These are phyloP conservation scores for Aspergillus incahuasiensis DNA, from an alignment of 495 filamentous ascomycete species.

Conservation along the genomic window DNA sequence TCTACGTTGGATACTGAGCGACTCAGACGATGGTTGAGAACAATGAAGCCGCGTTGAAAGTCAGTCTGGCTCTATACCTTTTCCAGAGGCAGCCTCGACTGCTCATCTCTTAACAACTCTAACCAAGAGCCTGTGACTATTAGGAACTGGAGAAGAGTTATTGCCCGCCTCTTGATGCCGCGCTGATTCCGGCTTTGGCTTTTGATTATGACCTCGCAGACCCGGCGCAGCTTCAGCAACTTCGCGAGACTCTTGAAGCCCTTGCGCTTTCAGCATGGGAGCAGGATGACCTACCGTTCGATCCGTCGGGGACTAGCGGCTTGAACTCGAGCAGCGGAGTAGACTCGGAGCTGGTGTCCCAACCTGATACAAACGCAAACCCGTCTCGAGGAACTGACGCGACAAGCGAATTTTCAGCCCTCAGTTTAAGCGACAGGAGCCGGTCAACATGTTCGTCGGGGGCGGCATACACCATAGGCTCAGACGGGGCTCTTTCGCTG, in stretches of 20 bases:
- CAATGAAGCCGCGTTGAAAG: slow-evolving; percentile 14
- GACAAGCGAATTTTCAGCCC: slow-evolving; percentile 32
- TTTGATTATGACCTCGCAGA: slow-evolving; percentile 58
- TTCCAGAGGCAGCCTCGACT: background rate
- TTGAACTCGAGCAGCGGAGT: slow-evolving; percentile 22
- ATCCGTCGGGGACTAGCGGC: slow-evolving; percentile 66
- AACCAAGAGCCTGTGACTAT: background rate
- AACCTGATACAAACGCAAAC: slow-evolving; percentile 17
- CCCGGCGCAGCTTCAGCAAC: slow-evolving; percentile 43
- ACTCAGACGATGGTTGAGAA: slow-evolving; percentile 27
- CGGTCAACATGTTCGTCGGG: slow-evolving; percentile 11
- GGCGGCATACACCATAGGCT: slow-evolving; percentile 27
- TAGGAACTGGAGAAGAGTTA: slow-evolving; percentile 47
- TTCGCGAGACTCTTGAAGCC: slow-evolving; percentile 49
- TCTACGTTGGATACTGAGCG: slow-evolving; percentile 13
- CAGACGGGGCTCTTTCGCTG: slow-evolving; percentile 35
- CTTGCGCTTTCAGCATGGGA: slow-evolving; percentile 56
- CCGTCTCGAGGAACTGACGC: slow-evolving; percentile 41
- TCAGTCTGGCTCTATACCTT: slow-evolving; percentile 6
- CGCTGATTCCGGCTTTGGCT: slow-evolving; percentile 60
- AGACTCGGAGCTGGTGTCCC: slow-evolving; percentile 25
- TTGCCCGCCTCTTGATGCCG: slow-evolving; percentile 60
- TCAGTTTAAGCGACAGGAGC: slow-evolving; percentile 16
- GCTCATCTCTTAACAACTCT: background rate
- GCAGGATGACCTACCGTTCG: slow-evolving; percentile 69